Base-by-base conservation (phyloP, 441 rosid species). In the Populus trichocarpa region DNA sequence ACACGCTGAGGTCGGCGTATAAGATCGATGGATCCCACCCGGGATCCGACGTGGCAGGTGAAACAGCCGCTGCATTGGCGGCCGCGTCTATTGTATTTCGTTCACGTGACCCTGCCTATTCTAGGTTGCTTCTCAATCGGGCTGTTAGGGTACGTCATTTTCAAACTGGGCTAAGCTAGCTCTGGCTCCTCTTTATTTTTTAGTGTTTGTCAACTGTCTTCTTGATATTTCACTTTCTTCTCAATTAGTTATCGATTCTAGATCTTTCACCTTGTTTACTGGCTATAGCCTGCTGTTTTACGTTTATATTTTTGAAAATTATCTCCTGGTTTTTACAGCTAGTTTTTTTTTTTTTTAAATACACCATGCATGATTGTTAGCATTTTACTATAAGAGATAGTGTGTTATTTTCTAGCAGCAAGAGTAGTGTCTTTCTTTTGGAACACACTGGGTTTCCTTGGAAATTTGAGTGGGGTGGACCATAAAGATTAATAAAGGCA, bases 1-100 rank as follows among this genome's bases (percentile, higher is more conserved):
- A 95, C 83, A 92, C 98, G 0, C 76, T 87, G 2, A 81, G 99
- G 57, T 88, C 92, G 6, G 95, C 82, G 63, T 92, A 89, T 70
- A 93, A 84, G 0, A 90, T 95, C 9, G 94, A 89, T 77, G 87
- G 87, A 9, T 90, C 97, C 10, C 91, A 87, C 70, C 87, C 99
- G 2, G 99, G 97, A 57, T 93, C 98, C 0, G 98, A 95, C 77
- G 94, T 93, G 0, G 99, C 97, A 0, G 97, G 93, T 2, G 99
- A 95, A 81, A 92, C 90, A 1, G 94, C 96, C 0, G 97, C 98
- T 1, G 97, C 99, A 40, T 83, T 95, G 35, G 95, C 98, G 0
- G 98, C 96, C 5, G 88, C 96, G 5, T 95, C 99, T 12, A 87
- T 92, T 81, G 96, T 92, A 1, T 92, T 95, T 79, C 82, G 89